Evolutionary conservation across 306 rosid species (phyloP).

Genomic region (peach (Prunus persica)): DNA sequence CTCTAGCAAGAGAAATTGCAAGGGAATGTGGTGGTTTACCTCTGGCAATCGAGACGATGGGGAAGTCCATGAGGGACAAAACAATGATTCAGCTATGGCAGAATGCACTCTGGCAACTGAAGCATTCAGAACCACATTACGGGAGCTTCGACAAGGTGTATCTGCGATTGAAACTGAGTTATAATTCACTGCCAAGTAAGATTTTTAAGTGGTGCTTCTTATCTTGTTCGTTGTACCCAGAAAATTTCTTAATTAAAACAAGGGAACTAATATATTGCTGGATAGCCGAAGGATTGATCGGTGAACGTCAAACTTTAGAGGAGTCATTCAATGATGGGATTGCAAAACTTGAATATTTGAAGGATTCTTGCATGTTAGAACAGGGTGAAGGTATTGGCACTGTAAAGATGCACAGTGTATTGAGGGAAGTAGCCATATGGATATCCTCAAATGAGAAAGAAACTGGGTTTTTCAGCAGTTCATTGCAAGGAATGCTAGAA

Average conservation of each 20-base stretch:
- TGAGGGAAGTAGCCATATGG: conserved; percentile 17
- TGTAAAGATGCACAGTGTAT: conserved; percentile 17
- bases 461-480: conserved; percentile 7
- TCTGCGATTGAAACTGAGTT: conserved; percentile 13
- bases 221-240: conserved; percentile 19
- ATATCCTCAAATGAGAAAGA: conserved; percentile 17
- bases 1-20: conserved; percentile 17
- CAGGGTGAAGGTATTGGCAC: not conserved
- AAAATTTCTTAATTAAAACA: conserved; percentile 14
- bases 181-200: conserved; percentile 18
- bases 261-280: conserved; percentile 17
- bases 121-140: not conserved
- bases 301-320: conserved; percentile 14
- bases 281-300: conserved; percentile 14
- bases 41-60: conserved; percentile 17
- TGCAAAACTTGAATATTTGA: conserved; percentile 16
- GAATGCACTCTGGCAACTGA: conserved; percentile 4
- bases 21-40: conserved; percentile 21
- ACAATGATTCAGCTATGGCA: conserved; percentile 19
- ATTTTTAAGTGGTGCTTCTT: conserved; percentile 12
- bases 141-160: conserved; percentile 13
- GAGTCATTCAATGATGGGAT: conserved; percentile 23
- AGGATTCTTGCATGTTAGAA: conserved; percentile 29
- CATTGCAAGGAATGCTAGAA: conserved; percentile 7
- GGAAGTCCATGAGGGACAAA: conserved; percentile 16